Percentiles rank a stretch among this genome's conserved stretches.
Conservation (phyloP, 164 flowering plant species). For the Nelumbo lutea region DNA sequence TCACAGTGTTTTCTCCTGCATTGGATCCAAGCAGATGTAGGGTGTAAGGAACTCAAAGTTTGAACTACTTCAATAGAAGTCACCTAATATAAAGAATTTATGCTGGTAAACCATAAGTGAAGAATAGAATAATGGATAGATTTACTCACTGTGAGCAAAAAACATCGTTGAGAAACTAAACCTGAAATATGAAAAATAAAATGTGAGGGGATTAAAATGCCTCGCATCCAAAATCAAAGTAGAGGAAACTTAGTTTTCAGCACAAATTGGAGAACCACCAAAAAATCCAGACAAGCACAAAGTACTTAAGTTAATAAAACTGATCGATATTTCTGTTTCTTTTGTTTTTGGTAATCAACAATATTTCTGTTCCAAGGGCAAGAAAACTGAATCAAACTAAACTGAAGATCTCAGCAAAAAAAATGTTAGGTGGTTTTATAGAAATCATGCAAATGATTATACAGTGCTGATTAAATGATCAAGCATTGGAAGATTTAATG, state of each 20-base stretch:
- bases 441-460: no score
- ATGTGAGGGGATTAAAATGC: neutral
- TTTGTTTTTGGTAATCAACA: no score
- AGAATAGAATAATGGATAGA: neutral
- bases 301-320: no score
- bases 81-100: neutral
- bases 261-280: neutral
- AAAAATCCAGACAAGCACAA: neutral
- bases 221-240: constrained; percentile 1
- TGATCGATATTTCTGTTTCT: no score
- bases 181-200: constrained; percentile 47
- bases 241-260: neutral
- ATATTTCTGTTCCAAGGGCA: no score
- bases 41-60: neutral
- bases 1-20: constrained; percentile 84
- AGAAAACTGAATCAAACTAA: no score
- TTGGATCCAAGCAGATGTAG: constrained; percentile 8
- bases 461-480: no score
- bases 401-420: no score
- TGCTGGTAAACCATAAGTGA: neutral
- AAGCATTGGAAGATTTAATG: no score
- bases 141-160: constrained; percentile 78
- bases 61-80: constrained; percentile 1
- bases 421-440: no score
- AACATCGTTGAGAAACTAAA: constrained; percentile 97